Evolutionary conservation across 2,329 filamentous ascomycete genomes (phyloP).

Genomic region (Colletotrichum sp.): DNA sequence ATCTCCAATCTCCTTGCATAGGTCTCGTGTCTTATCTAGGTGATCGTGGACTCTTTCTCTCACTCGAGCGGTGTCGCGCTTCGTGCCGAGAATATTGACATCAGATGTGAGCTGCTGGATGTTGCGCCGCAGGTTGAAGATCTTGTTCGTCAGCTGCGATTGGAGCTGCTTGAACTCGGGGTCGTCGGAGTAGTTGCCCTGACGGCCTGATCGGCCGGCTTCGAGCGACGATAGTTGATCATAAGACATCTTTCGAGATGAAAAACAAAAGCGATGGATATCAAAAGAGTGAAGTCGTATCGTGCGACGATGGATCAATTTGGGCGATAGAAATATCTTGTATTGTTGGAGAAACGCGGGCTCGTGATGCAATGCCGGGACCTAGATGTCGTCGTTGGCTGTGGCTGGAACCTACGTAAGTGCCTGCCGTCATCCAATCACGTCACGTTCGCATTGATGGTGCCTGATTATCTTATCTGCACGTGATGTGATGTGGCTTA

Average conservation of each 20-base stretch:
- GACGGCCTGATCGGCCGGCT: slow-evolving; percentile 73
- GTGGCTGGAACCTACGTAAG: slow-evolving; percentile 20
- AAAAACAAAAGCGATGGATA: not conserved
- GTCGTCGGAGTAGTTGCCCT: slow-evolving; percentile 80
- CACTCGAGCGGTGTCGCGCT: slow-evolving; percentile 87
- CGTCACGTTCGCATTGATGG: not conserved
- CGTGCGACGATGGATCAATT: not conserved
- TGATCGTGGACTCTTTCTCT: slow-evolving; percentile 88
- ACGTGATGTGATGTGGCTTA: slow-evolving; percentile 3
- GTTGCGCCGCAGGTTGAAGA: slow-evolving; percentile 88
- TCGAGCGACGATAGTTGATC: slow-evolving; percentile 86
- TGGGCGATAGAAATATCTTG: not conserved
- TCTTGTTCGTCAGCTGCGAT: slow-evolving; percentile 81
- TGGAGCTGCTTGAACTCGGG: slow-evolving; percentile 88
- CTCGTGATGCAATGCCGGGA: not conserved
- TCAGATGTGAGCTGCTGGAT: slow-evolving; percentile 85
- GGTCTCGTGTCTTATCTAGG: slow-evolving; percentile 82
- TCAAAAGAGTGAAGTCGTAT: not conserved
- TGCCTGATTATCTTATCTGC: slow-evolving; percentile 9
- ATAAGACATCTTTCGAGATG: slow-evolving; percentile 76
- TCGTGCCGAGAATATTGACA: slow-evolving; percentile 84
- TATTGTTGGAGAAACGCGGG: not conserved
- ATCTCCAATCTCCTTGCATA: slow-evolving; percentile 92
- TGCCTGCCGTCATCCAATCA: slow-evolving; percentile 7
- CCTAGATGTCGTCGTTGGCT: slow-evolving; percentile 16